These are phyloP conservation scores for Hsuehochloa calcarea DNA, from an alignment of 176 grass and related monocot genomes.

Conservation along the genomic window DNA sequence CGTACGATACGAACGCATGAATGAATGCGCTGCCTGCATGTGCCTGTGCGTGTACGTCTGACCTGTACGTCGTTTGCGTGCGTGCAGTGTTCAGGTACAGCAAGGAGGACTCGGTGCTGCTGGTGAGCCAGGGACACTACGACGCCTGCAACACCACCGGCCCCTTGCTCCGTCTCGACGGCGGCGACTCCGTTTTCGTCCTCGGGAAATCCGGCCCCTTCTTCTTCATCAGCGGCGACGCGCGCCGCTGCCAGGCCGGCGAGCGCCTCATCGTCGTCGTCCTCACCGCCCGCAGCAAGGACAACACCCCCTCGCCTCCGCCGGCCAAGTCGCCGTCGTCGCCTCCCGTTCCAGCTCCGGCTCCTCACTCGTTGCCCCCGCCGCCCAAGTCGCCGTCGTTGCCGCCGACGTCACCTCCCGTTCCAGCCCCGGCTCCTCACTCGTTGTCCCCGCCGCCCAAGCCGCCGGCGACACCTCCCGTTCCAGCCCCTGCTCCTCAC, in stretches of 20 bases:
- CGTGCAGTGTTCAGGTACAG: slow-evolving; percentile 67
- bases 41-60: neutral
- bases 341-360: too few species aligned
- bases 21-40: neutral
- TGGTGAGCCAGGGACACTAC: slow-evolving; percentile 60
- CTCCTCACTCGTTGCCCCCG: too few species aligned
- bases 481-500: too few species aligned
- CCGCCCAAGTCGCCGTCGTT: too few species aligned
- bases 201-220: slow-evolving; percentile 42
- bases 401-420: too few species aligned
- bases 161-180: slow-evolving; percentile 37
- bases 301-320: neutral
- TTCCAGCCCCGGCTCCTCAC: too few species aligned
- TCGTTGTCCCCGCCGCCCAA: too few species aligned
- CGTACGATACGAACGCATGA: neutral
- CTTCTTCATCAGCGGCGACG: slow-evolving; percentile 78
- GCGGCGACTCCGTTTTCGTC: slow-evolving; percentile 48
- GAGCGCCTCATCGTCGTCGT: slow-evolving; percentile 61
- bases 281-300: slow-evolving; percentile 35
- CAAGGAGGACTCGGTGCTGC: slow-evolving; percentile 49
- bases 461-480: too few species aligned
- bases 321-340: neutral
- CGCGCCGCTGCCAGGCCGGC: slow-evolving; percentile 42
- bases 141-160: slow-evolving; percentile 60
- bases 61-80: neutral